Evolutionary conservation across 108 stramenopile species (phyloP).

Genomic region (Craspedostauros australis): DNA sequence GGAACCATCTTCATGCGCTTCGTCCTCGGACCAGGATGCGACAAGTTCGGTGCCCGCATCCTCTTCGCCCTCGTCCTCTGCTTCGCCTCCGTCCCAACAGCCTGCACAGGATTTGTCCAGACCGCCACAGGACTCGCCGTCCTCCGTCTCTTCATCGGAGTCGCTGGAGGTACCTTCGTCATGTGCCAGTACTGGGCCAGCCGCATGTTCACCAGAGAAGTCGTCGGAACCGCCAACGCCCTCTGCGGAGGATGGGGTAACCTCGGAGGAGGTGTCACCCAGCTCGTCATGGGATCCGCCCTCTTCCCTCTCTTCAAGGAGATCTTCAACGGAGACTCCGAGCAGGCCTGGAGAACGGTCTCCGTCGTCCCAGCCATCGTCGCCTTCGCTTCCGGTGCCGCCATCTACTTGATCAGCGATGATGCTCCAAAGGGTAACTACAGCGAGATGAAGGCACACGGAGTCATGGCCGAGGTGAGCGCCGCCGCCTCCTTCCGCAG

Average conservation of each 20-base stretch:
- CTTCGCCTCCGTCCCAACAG: slow-evolving; percentile 67
- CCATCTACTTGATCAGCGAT: slow-evolving; percentile 49
- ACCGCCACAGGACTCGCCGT: slow-evolving; percentile 40
- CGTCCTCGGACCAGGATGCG: slow-evolving; percentile 59
- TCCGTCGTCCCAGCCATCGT: slow-evolving; percentile 71
- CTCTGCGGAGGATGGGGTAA: slow-evolving; percentile 87
- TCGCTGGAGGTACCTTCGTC: slow-evolving; percentile 81
- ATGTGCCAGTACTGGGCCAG: slow-evolving; percentile 82
- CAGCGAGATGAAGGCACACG: slow-evolving; percentile 60
- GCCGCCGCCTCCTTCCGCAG: slow-evolving; percentile 57
- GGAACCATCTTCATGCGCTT: slow-evolving; percentile 71
- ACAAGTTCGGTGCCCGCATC: slow-evolving; percentile 79
- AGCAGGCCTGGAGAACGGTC: slow-evolving; percentile 72
- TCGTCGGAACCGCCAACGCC: slow-evolving; percentile 85
- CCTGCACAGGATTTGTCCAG: slow-evolving; percentile 52
- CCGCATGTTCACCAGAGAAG: slow-evolving; percentile 75
- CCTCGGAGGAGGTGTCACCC: slow-evolving; percentile 79
- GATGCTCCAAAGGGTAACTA: slow-evolving; percentile 87
- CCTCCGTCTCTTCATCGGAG: slow-evolving; percentile 76
- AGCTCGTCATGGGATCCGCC: slow-evolving; percentile 55
- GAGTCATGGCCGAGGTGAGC: slow-evolving; percentile 68
- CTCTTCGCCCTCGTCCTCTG: slow-evolving; percentile 48
- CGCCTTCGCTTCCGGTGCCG: slow-evolving; percentile 32
- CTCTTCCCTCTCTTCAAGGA: slow-evolving; percentile 62
- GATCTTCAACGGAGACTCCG: slow-evolving; percentile 49